Percentiles rank a stretch among this genome's conserved stretches.
phyloP scores from a whole-genome alignment of 2,329 filamentous ascomycete genomes.

The Aspergillus versicolor region DNA sequence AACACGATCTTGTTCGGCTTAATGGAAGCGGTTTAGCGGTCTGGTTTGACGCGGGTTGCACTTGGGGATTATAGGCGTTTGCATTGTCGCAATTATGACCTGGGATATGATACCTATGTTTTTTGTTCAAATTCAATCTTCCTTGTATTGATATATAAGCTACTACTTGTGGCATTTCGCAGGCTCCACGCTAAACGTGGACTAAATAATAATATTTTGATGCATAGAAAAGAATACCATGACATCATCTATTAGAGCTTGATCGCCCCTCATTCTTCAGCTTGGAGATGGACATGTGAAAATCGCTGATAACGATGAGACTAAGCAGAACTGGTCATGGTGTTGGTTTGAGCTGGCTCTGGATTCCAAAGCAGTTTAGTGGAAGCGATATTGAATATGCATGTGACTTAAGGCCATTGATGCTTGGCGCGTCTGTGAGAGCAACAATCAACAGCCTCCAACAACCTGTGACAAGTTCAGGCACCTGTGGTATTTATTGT shows the following conservation, averaged over 20 bases:
- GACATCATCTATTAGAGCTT: conserved; percentile 7
- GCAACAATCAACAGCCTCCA: not conserved
- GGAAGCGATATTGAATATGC: not conserved
- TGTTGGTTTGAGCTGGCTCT: not conserved
- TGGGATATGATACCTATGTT: conserved; percentile 15
- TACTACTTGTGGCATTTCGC: not conserved
- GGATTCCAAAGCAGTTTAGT: conserved; percentile 12
- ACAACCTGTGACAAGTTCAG: not conserved
- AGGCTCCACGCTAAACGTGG: not conserved
- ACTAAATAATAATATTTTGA: conserved; percentile 2
- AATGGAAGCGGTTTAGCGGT: conserved; percentile 28
- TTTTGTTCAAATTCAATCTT: not conserved
- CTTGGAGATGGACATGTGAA: conserved; percentile 5
- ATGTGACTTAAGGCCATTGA: conserved; percentile 14
- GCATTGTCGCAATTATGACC: conserved; percentile 18
- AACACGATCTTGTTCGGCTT: not conserved
- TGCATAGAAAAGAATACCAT: conserved; percentile 3
- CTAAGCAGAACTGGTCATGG: not conserved
- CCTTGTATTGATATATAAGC: conserved; percentile 7
- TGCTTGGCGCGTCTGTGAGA: conserved; percentile 6
- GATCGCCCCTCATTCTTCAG: not conserved
- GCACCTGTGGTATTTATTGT: not conserved
- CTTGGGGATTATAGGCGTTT: conserved; percentile 24
- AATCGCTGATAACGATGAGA: not conserved
- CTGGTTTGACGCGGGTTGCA: conserved; percentile 14